These are phyloP conservation scores for Pseudozyma pruni DNA, from an alignment of 1,284 basidiomycete genomes.

Conservation along the genomic window DNA sequence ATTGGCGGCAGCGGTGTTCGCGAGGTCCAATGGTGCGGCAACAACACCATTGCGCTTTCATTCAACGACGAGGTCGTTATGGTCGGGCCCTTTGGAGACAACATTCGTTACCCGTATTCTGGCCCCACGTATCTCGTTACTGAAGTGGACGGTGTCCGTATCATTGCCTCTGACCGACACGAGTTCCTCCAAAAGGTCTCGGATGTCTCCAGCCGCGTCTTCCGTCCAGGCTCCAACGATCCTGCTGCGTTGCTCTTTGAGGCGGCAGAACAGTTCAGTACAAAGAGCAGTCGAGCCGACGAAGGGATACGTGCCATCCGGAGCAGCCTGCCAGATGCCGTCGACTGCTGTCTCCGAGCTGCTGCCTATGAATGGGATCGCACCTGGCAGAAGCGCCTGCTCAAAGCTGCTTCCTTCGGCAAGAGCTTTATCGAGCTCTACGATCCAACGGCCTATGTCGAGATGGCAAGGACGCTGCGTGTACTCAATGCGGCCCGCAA, in stretches of 20 bases:
- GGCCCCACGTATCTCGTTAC: constrained; percentile 82
- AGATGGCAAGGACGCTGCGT: constrained; percentile 89
- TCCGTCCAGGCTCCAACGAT: constrained; percentile 89
- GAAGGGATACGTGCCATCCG: constrained; percentile 89
- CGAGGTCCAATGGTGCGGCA: constrained; percentile 88
- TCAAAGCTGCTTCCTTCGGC: constrained; percentile 92
- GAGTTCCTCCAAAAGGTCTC: constrained; percentile 90
- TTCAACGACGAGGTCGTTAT: constrained; percentile 84
- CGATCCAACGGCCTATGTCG: constrained; percentile 88
- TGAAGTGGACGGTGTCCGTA: constrained; percentile 86
- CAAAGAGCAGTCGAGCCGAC: constrained; percentile 86
- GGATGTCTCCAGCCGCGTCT: constrained; percentile 68
- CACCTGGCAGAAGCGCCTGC: constrained; percentile 84
- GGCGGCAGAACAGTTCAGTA: constrained; percentile 86
- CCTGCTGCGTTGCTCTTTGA: constrained; percentile 91
- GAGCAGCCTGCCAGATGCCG: constrained; percentile 79
- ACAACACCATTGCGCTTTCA: constrained; percentile 88
- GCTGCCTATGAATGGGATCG: constrained; percentile 92
- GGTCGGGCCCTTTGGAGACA: constrained; percentile 91
- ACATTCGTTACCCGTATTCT: constrained; percentile 83
- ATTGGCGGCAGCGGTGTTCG: constrained; percentile 55
- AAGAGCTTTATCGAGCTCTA: constrained; percentile 91
- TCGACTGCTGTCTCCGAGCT: constrained; percentile 91
- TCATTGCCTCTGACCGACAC: constrained; percentile 81
- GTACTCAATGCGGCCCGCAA: constrained; percentile 93